Conservation (phyloP, 768 basidiomycete genomes). For the Suillus paluster region DNA sequence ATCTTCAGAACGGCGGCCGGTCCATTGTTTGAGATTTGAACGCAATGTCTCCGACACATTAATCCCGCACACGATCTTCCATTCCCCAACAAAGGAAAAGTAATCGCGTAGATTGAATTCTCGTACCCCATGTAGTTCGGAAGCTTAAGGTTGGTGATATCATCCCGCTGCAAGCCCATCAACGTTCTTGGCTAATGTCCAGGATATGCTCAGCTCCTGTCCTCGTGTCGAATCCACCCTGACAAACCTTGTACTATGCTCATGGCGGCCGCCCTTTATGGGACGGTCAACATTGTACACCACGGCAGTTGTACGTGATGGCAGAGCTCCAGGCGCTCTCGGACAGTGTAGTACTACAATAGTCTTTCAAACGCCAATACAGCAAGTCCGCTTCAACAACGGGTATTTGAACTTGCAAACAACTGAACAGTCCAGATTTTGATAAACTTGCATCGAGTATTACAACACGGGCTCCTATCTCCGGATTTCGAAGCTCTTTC, state of each 20-base stretch:
- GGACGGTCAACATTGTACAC: background rate
- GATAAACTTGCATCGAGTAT: background rate
- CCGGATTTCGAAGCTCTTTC: background rate
- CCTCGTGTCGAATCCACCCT: background rate
- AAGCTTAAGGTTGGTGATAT: background rate
- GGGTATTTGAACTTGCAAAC: background rate
- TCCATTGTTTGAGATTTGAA: background rate
- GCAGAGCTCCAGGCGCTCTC: background rate
- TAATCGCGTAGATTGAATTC: background rate
- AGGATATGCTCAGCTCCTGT: background rate
- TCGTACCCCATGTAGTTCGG: background rate
- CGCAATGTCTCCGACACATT: background rate
- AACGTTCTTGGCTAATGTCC: background rate
- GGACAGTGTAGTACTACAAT: no score
- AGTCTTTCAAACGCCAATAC: background rate
- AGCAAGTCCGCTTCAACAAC: background rate
- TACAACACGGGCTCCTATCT: constrained; percentile 3
- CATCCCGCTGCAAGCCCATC: background rate
- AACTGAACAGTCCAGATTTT: background rate
- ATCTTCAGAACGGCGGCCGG: background rate
- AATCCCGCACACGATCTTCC: constrained; percentile 2
- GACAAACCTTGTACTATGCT: background rate
- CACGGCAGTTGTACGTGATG: background rate
- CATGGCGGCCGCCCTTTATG: background rate
- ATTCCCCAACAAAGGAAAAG: background rate